Percentiles rank a stretch among this genome's conserved stretches.
phyloP scores from a whole-genome alignment of 192 early-diverging fungal species.

The Diversispora eburnea region DNA sequence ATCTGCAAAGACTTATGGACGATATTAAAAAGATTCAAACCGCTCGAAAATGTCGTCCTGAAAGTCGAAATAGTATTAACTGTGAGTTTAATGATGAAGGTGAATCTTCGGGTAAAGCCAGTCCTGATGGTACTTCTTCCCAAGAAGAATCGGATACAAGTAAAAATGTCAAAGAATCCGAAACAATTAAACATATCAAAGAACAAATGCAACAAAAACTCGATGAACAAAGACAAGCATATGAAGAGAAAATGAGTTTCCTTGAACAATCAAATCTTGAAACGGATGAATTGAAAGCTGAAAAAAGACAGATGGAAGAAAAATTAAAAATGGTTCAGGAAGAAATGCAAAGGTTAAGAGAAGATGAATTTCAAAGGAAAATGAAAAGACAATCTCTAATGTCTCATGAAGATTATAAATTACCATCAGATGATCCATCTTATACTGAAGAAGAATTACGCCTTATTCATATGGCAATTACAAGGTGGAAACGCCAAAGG shows the following conservation, averaged over 20 bases:
- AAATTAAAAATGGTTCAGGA: slow-evolving; percentile 46
- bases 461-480: slow-evolving; percentile 38
- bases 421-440: slow-evolving; percentile 31
- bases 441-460: slow-evolving; percentile 45
- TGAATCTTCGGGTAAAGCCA: slow-evolving; percentile 33
- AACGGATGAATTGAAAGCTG: slow-evolving; percentile 40
- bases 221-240: slow-evolving; percentile 50
- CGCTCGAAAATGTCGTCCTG: slow-evolving; percentile 46
- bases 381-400: slow-evolving; percentile 43
- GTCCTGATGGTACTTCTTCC: slow-evolving; percentile 5
- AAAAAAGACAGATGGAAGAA: slow-evolving; percentile 43
- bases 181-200: slow-evolving; percentile 43
- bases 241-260: slow-evolving; percentile 52
- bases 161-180: no score
- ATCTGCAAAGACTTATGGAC: slow-evolving; percentile 52
- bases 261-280: slow-evolving; percentile 38
- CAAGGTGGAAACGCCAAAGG: slow-evolving; percentile 52
- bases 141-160: no score
- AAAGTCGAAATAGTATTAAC: slow-evolving; percentile 39
- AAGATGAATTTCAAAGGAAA: slow-evolving; percentile 48
- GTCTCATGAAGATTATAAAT: slow-evolving; percentile 36
- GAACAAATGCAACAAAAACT: slow-evolving; percentile 52
- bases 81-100: slow-evolving; percentile 33
- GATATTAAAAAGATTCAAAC: slow-evolving; percentile 55
- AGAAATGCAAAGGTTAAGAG: slow-evolving; percentile 49